Percentiles rank a stretch among this genome's conserved stretches.
Evolutionary conservation across 371 early-diverging fungal genomes (phyloP).

Genomic region (Mucor sp.): DNA sequence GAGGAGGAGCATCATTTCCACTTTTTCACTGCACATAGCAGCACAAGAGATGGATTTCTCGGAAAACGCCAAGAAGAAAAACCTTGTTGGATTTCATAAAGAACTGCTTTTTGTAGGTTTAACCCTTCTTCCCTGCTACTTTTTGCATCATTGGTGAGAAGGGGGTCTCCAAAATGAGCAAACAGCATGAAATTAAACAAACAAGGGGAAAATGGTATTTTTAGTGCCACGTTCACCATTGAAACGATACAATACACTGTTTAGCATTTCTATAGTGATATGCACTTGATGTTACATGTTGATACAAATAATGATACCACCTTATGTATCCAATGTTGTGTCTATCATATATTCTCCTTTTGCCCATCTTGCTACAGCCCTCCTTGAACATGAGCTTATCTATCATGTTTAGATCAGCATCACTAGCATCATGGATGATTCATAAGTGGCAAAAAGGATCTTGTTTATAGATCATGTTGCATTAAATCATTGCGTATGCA

Average conservation of each 20-base stretch:
- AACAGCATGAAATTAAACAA: neutral
- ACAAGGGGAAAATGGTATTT: neutral
- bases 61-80: conserved; percentile 25
- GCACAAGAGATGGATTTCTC: conserved; percentile 15
- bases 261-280: neutral
- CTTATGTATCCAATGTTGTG: neutral
- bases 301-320: neutral
- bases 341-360: neutral
- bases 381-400: too few relatives aligned
- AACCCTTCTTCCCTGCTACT: neutral
- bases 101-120: conserved; percentile 16
- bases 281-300: neutral
- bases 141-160: conserved; percentile 1
- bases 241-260: neutral
- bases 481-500: conserved; percentile 8
- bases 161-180: neutral
- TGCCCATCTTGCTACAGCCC: neutral
- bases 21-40: neutral
- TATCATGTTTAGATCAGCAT: neutral
- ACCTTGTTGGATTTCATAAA: conserved; percentile 17
- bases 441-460: neutral
- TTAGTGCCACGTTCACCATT: neutral
- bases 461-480: neutral
- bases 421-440: neutral
- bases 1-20: neutral